Conservation (phyloP, 495 filamentous ascomycete genomes). For the Tuber umbilicatum region DNA sequence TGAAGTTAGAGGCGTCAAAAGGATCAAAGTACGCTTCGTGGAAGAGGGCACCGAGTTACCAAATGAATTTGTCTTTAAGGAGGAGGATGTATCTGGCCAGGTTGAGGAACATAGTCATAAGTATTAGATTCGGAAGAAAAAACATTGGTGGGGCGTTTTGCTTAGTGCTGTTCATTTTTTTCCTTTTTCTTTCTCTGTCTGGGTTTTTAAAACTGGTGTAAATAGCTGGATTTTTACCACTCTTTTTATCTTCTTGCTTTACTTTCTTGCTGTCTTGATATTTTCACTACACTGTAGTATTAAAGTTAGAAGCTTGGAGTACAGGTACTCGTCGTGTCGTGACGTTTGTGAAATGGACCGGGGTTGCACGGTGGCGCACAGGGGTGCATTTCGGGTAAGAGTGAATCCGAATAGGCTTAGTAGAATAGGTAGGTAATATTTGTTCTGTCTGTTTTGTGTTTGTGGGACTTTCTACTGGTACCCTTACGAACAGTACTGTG, state of each 20-base stretch:
- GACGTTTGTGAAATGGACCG: too few species aligned
- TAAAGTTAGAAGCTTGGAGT: neutral
- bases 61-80: slow-evolving; percentile 38
- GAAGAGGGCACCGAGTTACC: slow-evolving; percentile 47
- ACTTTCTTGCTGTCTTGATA: neutral
- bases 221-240: neutral
- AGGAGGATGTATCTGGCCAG: slow-evolving; percentile 25
- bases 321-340: neutral
- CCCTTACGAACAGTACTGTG: too few species aligned
- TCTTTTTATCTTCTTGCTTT: neutral
- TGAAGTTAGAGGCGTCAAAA: slow-evolving; percentile 72
- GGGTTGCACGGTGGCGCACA: too few species aligned
- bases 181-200: neutral
- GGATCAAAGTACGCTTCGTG: slow-evolving; percentile 74
- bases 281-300: neutral
- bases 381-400: too few species aligned
- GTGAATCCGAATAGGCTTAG: too few species aligned
- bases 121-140: slow-evolving; percentile 19
- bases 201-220: neutral
- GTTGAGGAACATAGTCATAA: slow-evolving; percentile 30
- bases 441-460: too few species aligned
- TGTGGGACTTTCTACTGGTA: too few species aligned
- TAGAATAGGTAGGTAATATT: too few species aligned
- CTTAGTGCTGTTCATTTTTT: neutral
- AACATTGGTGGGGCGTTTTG: slow-evolving; percentile 1